These are phyloP conservation scores for Fusarium coffeatum DNA, from an alignment of 2,329 filamentous ascomycete species.

Conservation along the genomic window DNA sequence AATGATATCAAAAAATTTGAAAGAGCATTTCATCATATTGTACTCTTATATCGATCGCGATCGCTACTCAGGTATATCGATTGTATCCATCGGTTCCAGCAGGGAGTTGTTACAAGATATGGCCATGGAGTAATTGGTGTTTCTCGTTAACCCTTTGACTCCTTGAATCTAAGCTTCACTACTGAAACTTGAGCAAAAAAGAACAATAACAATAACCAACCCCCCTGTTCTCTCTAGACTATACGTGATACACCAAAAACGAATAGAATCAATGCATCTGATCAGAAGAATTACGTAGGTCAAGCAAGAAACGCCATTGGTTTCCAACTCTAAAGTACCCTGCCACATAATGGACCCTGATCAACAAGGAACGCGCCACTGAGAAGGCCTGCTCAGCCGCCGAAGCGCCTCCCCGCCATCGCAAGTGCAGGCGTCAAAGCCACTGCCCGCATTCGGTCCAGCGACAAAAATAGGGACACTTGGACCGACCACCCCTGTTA, in stretches of 20 bases:
- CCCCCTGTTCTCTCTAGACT: neutral
- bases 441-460: slow-evolving; percentile 36
- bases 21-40: neutral
- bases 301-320: slow-evolving; percentile 29
- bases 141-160: slow-evolving; percentile 14
- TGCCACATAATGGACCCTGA: slow-evolving; percentile 33
- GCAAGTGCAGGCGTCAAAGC: slow-evolving; percentile 29
- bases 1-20: neutral
- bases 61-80: neutral
- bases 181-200: slow-evolving; percentile 1
- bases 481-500: slow-evolving; percentile 22
- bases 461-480: slow-evolving; percentile 40
- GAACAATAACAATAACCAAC: neutral
- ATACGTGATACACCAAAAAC: neutral
- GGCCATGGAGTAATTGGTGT: neutral
- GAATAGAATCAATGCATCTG: slow-evolving; percentile 2
- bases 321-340: slow-evolving; percentile 29
- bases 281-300: slow-evolving; percentile 1
- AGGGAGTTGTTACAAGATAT: slow-evolving; percentile 4
- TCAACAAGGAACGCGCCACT: slow-evolving; percentile 36
- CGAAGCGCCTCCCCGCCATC: slow-evolving; percentile 31
- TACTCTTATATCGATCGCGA: neutral
- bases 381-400: slow-evolving; percentile 36
- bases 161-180: neutral
- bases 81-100: slow-evolving; percentile 5